Percentiles rank a stretch among this genome's conserved stretches.
Evolutionary conservation across 208 protist species (phyloP).

Genomic region (Acanthamoeba sp.): DNA sequence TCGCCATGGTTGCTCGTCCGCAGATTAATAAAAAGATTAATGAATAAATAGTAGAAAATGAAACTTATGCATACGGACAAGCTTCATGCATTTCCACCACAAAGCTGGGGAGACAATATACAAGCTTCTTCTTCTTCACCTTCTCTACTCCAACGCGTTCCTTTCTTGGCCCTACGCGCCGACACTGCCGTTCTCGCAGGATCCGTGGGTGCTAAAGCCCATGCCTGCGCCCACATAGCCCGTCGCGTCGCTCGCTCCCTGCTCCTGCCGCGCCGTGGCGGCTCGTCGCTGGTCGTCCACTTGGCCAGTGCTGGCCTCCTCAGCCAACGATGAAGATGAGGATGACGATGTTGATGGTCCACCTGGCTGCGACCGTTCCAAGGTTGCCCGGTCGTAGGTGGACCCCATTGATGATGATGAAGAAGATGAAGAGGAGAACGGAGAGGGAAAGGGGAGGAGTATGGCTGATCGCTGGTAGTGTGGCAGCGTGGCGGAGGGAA

Average conservation of each 20-base stretch:
- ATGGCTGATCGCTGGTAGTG: not conserved
- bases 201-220: not conserved
- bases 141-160: not conserved
- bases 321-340: not conserved
- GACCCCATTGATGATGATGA: not conserved
- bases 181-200: not conserved
- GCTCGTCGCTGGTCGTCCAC: not conserved
- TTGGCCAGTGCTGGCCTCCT: not conserved
- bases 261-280: not conserved
- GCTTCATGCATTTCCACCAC: too few relatives aligned
- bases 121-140: too few relatives aligned
- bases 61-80: too few relatives aligned
- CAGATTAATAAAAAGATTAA: too few relatives aligned
- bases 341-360: not conserved
- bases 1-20: too few relatives aligned
- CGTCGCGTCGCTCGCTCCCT: not conserved
- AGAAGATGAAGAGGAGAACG: not conserved
- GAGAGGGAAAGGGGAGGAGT: not conserved
- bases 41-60: too few relatives aligned
- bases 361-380: constrained; percentile 2
- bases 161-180: not conserved
- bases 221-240: not conserved
- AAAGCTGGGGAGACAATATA: too few relatives aligned
- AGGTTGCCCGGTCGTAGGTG: constrained; percentile 2
- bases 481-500: not conserved